Conservation (phyloP, 805 yeast species). For the Zygoascus bituminiphila region DNA sequence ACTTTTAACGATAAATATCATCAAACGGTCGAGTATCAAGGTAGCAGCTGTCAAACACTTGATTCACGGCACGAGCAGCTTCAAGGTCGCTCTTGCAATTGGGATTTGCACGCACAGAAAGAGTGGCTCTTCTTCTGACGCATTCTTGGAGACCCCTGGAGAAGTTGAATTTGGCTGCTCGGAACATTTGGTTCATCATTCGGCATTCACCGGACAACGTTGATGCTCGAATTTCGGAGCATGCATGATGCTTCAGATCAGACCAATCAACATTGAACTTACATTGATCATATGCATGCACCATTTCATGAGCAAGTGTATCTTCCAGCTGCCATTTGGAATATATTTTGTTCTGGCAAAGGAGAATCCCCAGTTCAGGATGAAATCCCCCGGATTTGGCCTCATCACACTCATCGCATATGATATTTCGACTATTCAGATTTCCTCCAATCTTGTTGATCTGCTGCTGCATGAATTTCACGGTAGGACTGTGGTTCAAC, state of each 20-base stretch:
- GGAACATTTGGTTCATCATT: slow-evolving; percentile 69
- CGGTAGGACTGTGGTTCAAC: slow-evolving; percentile 64
- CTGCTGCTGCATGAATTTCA: slow-evolving; percentile 78
- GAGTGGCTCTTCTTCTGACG: slow-evolving; percentile 77
- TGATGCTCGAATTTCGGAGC: slow-evolving; percentile 92
- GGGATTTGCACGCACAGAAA: slow-evolving; percentile 84
- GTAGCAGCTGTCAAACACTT: slow-evolving; percentile 89
- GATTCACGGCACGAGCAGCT: slow-evolving; percentile 72
- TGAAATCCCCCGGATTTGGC: slow-evolving; percentile 86
- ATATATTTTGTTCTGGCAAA: slow-evolving; percentile 75
- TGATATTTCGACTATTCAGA: slow-evolving; percentile 43
- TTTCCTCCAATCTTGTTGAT: slow-evolving; percentile 58
- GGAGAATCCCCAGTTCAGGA: slow-evolving; percentile 76
- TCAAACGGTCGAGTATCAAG: slow-evolving; percentile 95
- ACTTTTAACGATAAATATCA: slow-evolving; percentile 62
- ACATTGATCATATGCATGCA: slow-evolving; percentile 87
- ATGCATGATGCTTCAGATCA: slow-evolving; percentile 87
- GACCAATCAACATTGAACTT: slow-evolving; percentile 83
- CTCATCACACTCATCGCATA: slow-evolving; percentile 80
- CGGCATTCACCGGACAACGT: slow-evolving; percentile 93
- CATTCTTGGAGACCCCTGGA: slow-evolving; percentile 85
- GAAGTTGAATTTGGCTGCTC: slow-evolving; percentile 45
- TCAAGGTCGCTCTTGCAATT: slow-evolving; percentile 61
- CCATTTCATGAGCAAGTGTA: slow-evolving; percentile 82
- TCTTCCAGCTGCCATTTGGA: slow-evolving; percentile 82